Evolutionary conservation across 2,329 filamentous ascomycete species (phyloP).

Genomic region (Periconia sp.): DNA sequence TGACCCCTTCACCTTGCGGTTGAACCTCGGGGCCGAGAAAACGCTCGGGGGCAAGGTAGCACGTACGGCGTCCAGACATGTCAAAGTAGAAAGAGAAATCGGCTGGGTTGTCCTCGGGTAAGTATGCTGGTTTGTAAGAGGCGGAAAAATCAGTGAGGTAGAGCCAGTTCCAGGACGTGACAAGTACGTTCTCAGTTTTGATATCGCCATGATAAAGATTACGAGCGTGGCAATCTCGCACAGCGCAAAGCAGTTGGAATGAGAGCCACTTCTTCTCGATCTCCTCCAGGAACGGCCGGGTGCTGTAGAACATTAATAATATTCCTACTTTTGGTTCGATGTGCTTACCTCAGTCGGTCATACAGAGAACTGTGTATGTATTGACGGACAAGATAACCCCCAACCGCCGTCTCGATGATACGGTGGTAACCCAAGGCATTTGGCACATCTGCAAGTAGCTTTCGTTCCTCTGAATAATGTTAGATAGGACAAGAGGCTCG

Average conservation of each 20-base stretch:
- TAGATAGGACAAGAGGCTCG: not conserved
- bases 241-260: conserved; percentile 88
- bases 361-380: conserved; percentile 97
- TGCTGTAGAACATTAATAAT: conserved; percentile 54
- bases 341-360: conserved; percentile 69
- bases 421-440: conserved; percentile 91
- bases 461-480: conserved; percentile 65
- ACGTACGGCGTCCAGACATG: conserved; percentile 85
- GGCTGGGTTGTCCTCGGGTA: conserved; percentile 94
- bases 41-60: conserved; percentile 91
- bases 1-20: conserved; percentile 62
- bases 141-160: conserved; percentile 98
- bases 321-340: not conserved
- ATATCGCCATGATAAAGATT: conserved; percentile 97
- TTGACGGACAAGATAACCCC: conserved; percentile 91
- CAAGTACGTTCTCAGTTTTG: conserved; percentile 94
- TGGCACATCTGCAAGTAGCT: conserved; percentile 76
- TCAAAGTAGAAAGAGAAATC: conserved; percentile 99
- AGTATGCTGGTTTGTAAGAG: conserved; percentile 87
- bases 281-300: conserved; percentile 91
- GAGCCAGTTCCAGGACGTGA: conserved; percentile 99
- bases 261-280: conserved; percentile 99
- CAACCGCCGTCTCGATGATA: conserved; percentile 86
- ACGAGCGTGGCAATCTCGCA: conserved; percentile 86
- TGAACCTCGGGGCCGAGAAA: conserved; percentile 75